Evolutionary conservation across 805 yeast species (phyloP), one percentile per base, ranked within the genome.

Genomic region (Saturnispora besseyi): DNA sequence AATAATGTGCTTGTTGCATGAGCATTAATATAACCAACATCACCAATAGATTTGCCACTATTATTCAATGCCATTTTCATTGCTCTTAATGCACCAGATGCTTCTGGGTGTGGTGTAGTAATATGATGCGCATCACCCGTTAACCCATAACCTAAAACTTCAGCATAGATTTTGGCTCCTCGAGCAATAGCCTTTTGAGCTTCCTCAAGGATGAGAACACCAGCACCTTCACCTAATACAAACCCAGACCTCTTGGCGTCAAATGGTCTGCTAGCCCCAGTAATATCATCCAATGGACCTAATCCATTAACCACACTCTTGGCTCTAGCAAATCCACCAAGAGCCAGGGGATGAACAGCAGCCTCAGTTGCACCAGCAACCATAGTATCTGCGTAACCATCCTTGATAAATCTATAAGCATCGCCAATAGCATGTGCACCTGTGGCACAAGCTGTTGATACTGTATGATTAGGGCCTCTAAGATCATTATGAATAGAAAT

Each of bases 321-420:
- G 4, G 96, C 93, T 41, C 98, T 71, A 2, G 96, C 84, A 69
- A 93, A 93, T 1, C 97, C 98, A 0, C 93, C 85, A 4, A 93
- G 68, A 0, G 96, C 82, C 34, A 90, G 60, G 1, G 97, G 98
- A 61, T 88, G 95, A 8, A 89, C 71, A 11, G 88, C 77, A 3
- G 91, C 81, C 59, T 93, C 99, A 3, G 96, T 71, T 1, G 96
- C 95, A n/a, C 99, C 99, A 8, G 96, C 93, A 9, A 93, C 73
- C 81, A 90, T 86, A 4, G 84, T 87, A 56, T 89, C 83, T 10
- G 91, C 87, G 67, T 85, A 84, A 4, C 87, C 95, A 50, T 81
- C 81, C 52, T 74, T 69, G 51, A 93, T 87, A 58, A 90, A 82
- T 59, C 90, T 78, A 56, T 74, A 77, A 0, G 96, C 97, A 62